Evolutionary conservation across 2,329 filamentous ascomycete genomes (phyloP).

Genomic region (Harringtonia aguacate): DNA sequence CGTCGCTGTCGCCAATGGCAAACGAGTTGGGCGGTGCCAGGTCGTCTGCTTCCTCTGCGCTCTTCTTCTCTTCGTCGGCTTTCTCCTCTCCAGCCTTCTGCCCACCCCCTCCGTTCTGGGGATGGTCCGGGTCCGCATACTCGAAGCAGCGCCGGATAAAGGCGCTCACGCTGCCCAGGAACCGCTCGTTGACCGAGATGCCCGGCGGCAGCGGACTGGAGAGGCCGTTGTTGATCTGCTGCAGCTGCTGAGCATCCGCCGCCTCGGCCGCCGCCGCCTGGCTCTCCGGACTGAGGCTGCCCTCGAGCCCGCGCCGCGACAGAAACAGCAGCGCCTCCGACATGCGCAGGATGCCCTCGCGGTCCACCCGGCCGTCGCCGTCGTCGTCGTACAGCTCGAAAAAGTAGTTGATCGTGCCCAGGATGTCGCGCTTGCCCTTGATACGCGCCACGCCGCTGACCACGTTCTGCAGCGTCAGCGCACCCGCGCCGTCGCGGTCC

Average conservation of each 20-base stretch:
- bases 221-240: slow-evolving; percentile 4
- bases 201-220: slow-evolving; percentile 30
- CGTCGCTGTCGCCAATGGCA: slow-evolving; percentile 64
- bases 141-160: slow-evolving; percentile 97
- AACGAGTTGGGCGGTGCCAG: slow-evolving; percentile 43
- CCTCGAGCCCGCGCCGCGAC: slow-evolving; percentile 76
- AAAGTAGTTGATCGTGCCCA: slow-evolving; percentile 96
- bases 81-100: neutral
- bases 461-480: slow-evolving; percentile 79
- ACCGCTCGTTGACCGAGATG: slow-evolving; percentile 70
- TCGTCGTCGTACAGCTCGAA: slow-evolving; percentile 96
- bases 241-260: neutral
- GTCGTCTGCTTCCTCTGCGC: slow-evolving; percentile 15
- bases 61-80: slow-evolving; percentile 1
- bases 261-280: slow-evolving; percentile 40
- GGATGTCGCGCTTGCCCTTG: slow-evolving; percentile 90
- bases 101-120: slow-evolving; percentile 39
- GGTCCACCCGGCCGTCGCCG: slow-evolving; percentile 79
- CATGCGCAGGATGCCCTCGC: slow-evolving; percentile 89
- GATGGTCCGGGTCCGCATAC: slow-evolving; percentile 88
- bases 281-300: slow-evolving; percentile 54
- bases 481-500: slow-evolving; percentile 69
- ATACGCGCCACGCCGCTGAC: slow-evolving; percentile 84
- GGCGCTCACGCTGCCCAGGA: slow-evolving; percentile 84
- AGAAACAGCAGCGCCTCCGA: slow-evolving; percentile 91